Evolutionary conservation across 2,329 filamentous ascomycete genomes (phyloP).

Genomic region (Aspergillus puulaauensis): DNA sequence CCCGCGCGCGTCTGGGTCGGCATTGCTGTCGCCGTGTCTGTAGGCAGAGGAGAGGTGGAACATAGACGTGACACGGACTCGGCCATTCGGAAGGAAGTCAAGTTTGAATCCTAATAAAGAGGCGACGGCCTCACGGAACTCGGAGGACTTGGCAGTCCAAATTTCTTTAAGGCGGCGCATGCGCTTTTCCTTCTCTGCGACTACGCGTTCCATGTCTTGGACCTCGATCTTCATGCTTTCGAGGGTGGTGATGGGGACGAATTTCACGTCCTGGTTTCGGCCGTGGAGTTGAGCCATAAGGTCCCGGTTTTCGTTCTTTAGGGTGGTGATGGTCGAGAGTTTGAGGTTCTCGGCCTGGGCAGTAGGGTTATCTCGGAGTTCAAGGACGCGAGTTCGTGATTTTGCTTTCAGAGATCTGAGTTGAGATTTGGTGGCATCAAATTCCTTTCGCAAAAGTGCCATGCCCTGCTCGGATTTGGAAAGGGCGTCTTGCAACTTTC

Average conservation of each 20-base stretch:
- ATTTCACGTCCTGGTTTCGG: slow-evolving; percentile 50
- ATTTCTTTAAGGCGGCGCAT: slow-evolving; percentile 86
- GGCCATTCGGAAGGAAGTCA: slow-evolving; percentile 94
- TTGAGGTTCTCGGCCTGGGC: slow-evolving; percentile 83
- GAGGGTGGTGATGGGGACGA: slow-evolving; percentile 75
- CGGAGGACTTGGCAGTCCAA: slow-evolving; percentile 83
- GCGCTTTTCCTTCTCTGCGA: slow-evolving; percentile 73
- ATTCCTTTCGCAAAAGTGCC: slow-evolving; percentile 71
- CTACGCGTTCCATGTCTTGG: slow-evolving; percentile 66
- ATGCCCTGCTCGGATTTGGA: slow-evolving; percentile 67
- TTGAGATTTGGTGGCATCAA: slow-evolving; percentile 71
- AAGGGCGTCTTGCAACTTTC: slow-evolving; percentile 78
- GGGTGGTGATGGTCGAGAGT: slow-evolving; percentile 70
- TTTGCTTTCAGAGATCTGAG: slow-evolving; percentile 66
- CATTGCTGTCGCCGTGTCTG: slow-evolving; percentile 44
- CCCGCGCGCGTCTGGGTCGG: slow-evolving; percentile 59
- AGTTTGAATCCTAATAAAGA: slow-evolving; percentile 91
- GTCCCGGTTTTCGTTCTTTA: slow-evolving; percentile 81
- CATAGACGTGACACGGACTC: slow-evolving; percentile 85
- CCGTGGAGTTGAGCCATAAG: slow-evolving; percentile 70
- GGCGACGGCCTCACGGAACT: slow-evolving; percentile 94
- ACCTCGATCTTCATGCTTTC: slow-evolving; percentile 74
- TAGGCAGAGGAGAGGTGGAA: slow-evolving; percentile 67
- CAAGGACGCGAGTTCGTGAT: slow-evolving; percentile 76
- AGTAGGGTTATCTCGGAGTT: slow-evolving; percentile 89